A percentile compares a stretch with the other conserved stretches of the same genome.
phyloP scores from a whole-genome alignment of 2,329 filamentous ascomycete species.

The Ophiostoma sp. region DNA sequence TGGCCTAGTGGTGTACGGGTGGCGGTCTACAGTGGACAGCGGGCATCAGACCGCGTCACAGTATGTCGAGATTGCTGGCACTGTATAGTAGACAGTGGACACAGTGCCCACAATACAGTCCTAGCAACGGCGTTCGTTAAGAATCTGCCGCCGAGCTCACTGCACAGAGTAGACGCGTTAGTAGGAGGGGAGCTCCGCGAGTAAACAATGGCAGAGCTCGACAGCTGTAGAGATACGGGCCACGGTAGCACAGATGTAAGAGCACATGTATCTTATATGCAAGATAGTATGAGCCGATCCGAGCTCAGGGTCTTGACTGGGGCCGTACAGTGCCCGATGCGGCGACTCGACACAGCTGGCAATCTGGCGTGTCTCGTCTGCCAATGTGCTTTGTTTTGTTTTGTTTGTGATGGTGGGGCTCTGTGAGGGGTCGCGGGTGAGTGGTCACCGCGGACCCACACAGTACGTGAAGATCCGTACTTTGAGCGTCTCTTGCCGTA shows the following conservation, averaged over 20 bases:
- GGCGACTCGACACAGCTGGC: not conserved
- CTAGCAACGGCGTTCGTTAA: not conserved
- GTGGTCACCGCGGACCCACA: conserved; percentile 13
- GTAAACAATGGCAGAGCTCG: not conserved
- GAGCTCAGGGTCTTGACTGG: no score
- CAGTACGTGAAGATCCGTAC: conserved; percentile 13
- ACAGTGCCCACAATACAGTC: not conserved
- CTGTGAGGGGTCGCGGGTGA: conserved; percentile 17
- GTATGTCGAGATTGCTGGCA: not conserved
- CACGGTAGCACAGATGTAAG: no score
- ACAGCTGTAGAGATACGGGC: not conserved
- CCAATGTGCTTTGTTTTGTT: conserved; percentile 22
- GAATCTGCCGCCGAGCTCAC: not conserved
- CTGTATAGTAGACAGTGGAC: not conserved
- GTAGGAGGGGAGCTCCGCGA: not conserved
- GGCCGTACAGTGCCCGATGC: not conserved
- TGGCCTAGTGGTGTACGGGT: not conserved
- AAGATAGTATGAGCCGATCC: not conserved
- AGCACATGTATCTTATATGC: not conserved
- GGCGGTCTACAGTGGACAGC: not conserved
- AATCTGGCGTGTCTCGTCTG: conserved; percentile 1
- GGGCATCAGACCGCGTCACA: not conserved
- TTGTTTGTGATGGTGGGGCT: conserved; percentile 25
- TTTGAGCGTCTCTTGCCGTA: not conserved
- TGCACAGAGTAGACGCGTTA: not conserved